A percentile compares a stretch with the other conserved stretches of the same genome.
phyloP scores from a whole-genome alignment of 441 rosid genomes.

The Erysimum cheiri region DNA sequence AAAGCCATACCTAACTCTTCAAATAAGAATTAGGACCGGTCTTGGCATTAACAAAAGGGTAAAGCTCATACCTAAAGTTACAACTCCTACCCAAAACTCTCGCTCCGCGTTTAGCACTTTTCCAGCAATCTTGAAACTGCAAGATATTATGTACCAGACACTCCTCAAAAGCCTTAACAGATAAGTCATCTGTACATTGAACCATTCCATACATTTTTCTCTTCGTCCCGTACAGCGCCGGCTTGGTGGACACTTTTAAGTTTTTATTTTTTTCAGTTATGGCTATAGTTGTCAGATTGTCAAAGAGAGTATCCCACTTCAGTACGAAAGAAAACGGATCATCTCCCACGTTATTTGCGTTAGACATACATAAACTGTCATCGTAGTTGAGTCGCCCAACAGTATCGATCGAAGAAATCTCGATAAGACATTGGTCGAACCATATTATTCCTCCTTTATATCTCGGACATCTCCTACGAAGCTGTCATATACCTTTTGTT shows the following conservation, averaged over 20 bases:
- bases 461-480: slow-evolving; percentile 51
- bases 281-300: background rate
- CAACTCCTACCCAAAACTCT: slow-evolving; percentile 58
- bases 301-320: slow-evolving; percentile 29
- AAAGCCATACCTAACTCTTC: background rate
- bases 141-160: background rate
- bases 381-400: slow-evolving; percentile 51
- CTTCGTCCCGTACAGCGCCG: slow-evolving; percentile 26
- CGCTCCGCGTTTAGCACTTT: slow-evolving; percentile 45
- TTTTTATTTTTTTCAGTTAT: slow-evolving; percentile 24
- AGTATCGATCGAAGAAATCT: slow-evolving; percentile 48
- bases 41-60: slow-evolving; percentile 36
- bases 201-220: slow-evolving; percentile 55
- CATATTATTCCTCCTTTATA: slow-evolving; percentile 65
- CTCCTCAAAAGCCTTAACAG: background rate
- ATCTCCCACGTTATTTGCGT: slow-evolving; percentile 33
- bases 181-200: slow-evolving; percentile 55
- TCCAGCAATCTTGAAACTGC: background rate
- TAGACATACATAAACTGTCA: slow-evolving; percentile 55
- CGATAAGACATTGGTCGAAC: slow-evolving; percentile 66
- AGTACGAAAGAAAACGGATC: slow-evolving; percentile 38
- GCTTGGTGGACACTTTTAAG: background rate
- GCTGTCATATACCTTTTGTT: slow-evolving; percentile 9
- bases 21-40: background rate
- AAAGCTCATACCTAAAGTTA: slow-evolving; percentile 53